These are phyloP conservation scores for Aspergillus uvarum DNA, from an alignment of 2,329 filamentous ascomycete species.

Conservation along the genomic window DNA sequence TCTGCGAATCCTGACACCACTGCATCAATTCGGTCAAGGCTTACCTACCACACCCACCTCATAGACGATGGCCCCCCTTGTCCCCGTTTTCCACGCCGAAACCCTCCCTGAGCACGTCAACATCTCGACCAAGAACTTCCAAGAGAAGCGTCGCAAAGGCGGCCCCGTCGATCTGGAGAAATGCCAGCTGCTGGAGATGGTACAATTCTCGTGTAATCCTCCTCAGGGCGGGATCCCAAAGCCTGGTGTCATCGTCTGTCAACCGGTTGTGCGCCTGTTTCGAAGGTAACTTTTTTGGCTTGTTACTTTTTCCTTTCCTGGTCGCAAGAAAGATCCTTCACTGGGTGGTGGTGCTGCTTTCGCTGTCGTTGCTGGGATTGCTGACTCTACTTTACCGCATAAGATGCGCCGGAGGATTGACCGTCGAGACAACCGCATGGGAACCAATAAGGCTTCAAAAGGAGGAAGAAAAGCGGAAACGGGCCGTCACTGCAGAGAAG, in stretches of 20 bases:
- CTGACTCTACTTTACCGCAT: conserved; percentile 11
- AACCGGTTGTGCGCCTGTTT: conserved; percentile 59
- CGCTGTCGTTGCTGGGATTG: too few species aligned
- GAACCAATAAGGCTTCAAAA: conserved; percentile 44
- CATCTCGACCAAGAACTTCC: conserved; percentile 43
- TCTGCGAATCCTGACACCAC: background rate
- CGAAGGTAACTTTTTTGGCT: conserved; percentile 45
- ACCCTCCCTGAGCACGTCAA: conserved; percentile 55
- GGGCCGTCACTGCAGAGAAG: conserved; percentile 21
- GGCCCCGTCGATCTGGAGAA: conserved; percentile 51
- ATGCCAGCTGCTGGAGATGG: conserved; percentile 59
- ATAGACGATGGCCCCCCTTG: conserved; percentile 55
- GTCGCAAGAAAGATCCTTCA: too few species aligned
- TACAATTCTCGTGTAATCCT: conserved; percentile 63
- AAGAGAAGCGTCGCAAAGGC: conserved; percentile 54
- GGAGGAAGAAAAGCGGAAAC: conserved; percentile 33
- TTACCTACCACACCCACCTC: background rate
- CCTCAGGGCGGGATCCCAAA: conserved; percentile 43
- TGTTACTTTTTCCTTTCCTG: background rate
- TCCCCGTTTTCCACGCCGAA: conserved; percentile 54
- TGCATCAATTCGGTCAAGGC: too few species aligned
- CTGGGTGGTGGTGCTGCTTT: too few species aligned
- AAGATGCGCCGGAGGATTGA: conserved; percentile 54
- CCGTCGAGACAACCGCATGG: conserved; percentile 63
- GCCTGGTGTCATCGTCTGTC: conserved; percentile 51